Evolutionary conservation across 192 early-diverging fungal species (phyloP).

Genomic region (Coemansia erecta): DNA sequence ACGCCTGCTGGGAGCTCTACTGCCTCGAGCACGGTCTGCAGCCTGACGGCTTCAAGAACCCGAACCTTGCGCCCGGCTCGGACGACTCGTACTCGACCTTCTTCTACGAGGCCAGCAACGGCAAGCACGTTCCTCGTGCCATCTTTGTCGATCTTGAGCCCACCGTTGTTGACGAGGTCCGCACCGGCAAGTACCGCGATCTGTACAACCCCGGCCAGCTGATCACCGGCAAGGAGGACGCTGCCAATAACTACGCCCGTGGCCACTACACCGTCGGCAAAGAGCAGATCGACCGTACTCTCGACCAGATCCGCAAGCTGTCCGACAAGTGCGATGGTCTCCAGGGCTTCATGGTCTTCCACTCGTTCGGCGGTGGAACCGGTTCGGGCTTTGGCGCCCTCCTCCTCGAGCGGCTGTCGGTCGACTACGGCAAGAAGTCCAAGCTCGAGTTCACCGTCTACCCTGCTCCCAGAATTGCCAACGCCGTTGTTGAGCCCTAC

Average conservation of each 20-base stretch:
- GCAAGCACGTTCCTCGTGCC: conserved; percentile 99
- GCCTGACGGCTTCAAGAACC: conserved; percentile 75
- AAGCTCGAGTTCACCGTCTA: conserved; percentile 99
- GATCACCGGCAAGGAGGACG: conserved; percentile 99
- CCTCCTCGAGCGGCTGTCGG: conserved; percentile 96
- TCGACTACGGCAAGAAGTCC: conserved; percentile 99
- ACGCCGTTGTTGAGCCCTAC: conserved; percentile 96
- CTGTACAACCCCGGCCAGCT: conserved; percentile 94
- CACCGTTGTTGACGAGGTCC: conserved; percentile 97
- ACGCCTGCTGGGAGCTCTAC: conserved; percentile 99
- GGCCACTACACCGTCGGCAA: conserved; percentile 99
- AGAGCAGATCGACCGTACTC: conserved; percentile 94
- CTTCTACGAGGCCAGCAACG: conserved; percentile 98
- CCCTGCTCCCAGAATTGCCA: conserved; percentile 96
- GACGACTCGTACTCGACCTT: conserved; percentile 98
- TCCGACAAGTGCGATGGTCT: conserved; percentile 98
- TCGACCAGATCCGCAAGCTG: conserved; percentile 96
- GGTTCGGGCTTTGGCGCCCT: conserved; percentile 99
- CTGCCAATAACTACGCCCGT: conserved; percentile 99
- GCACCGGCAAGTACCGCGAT: conserved; percentile 96
- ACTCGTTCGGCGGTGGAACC: conserved; percentile 99
- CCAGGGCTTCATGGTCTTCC: conserved; percentile 99
- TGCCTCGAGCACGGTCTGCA: conserved; percentile 96
- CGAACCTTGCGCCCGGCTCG: conserved; percentile 32
- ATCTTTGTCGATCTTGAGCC: conserved; percentile 98